A percentile compares a stretch with the other conserved stretches of the same genome.
These are phyloP conservation scores for Metarhizium sp. DNA, from an alignment of 2,329 filamentous ascomycete species.

Conservation along the genomic window DNA sequence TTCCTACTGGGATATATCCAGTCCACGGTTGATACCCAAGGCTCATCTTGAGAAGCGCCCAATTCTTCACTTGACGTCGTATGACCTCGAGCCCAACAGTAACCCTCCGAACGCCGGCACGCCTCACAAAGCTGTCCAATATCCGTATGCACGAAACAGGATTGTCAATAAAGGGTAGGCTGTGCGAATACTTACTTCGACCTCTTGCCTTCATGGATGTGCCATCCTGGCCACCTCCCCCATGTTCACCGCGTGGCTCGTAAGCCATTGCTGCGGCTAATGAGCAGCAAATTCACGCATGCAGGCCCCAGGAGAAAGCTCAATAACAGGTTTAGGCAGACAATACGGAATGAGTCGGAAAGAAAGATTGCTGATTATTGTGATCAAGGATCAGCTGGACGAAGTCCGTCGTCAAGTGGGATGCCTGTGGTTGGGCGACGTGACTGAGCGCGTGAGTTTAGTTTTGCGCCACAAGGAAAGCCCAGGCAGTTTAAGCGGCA, in stretches of 20 bases:
- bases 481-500: slow-evolving; percentile 5
- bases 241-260: slow-evolving; percentile 43
- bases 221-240: slow-evolving; percentile 32
- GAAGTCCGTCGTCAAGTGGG: neutral
- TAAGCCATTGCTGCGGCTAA: slow-evolving; percentile 36
- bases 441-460: neutral
- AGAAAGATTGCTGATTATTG: neutral
- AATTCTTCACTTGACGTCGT: neutral
- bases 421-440: neutral
- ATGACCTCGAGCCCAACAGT: neutral
- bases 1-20: neutral
- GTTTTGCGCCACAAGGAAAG: neutral
- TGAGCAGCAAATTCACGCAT: slow-evolving; percentile 3
- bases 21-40: neutral
- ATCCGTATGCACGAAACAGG: neutral
- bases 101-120: neutral
- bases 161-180: neutral
- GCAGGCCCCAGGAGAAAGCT: neutral
- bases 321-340: neutral
- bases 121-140: neutral
- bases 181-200: slow-evolving; percentile 33
- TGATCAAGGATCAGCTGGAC: neutral
- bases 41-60: neutral
- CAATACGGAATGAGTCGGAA: neutral
- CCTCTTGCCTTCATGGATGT: slow-evolving; percentile 40